Percentiles rank a stretch among this genome's conserved stretches.
phyloP scores from a whole-genome alignment of 768 basidiomycete species.

The Obba rivulosa region DNA sequence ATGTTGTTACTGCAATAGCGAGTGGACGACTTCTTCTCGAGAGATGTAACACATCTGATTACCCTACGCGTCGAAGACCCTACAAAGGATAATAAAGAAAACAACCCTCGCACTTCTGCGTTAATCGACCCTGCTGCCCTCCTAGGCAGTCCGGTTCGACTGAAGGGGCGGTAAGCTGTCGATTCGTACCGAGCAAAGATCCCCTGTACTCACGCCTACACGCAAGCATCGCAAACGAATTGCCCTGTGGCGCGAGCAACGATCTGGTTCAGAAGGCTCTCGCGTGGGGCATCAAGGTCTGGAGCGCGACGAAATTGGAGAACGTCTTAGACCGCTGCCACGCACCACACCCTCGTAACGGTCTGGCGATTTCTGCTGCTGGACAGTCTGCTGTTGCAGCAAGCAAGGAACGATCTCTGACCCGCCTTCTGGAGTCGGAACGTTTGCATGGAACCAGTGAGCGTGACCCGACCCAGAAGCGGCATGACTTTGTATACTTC shows the following conservation, averaged over 20 bases:
- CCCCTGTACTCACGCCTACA: not conserved
- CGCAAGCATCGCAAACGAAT: constrained; percentile 27
- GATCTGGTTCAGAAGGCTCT: constrained; percentile 63
- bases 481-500: constrained; percentile 89
- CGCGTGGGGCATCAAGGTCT: constrained; percentile 78
- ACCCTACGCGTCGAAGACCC: constrained; percentile 37
- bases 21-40: constrained; percentile 86
- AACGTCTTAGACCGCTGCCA: constrained; percentile 70
- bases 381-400: constrained; percentile 25
- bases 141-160: constrained; percentile 64
- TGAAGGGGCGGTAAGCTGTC: constrained; percentile 46
- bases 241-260: constrained; percentile 21
- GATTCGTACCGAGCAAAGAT: not conserved
- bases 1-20: constrained; percentile 39
- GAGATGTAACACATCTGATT: constrained; percentile 82
- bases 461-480: constrained; percentile 84
- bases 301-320: constrained; percentile 68
- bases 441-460: constrained; percentile 80
- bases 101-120: constrained; percentile 34
- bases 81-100: constrained; percentile 56
- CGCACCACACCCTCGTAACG: constrained; percentile 23
- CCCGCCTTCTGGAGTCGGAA: constrained; percentile 72
- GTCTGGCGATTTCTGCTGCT: constrained; percentile 24
- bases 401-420: constrained; percentile 41
- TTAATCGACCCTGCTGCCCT: constrained; percentile 19